A percentile compares a stretch with the other conserved stretches of the same genome.
Conservation (phyloP, 1,284 basidiomycete species). For the Grifola frondosa region DNA sequence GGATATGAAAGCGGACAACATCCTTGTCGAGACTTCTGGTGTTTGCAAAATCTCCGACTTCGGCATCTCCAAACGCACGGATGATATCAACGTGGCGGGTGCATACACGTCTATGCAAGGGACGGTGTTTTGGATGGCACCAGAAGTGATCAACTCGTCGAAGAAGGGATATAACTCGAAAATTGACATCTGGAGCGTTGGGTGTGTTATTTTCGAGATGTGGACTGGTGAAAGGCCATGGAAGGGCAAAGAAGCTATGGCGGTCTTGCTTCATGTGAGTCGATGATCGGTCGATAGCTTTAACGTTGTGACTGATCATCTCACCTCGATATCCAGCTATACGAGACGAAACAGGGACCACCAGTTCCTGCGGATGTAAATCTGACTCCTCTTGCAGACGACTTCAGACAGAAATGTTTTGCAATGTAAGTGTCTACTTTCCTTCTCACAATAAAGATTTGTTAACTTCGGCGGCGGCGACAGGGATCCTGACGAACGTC, state of each 20-base stretch:
- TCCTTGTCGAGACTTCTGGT: slow-evolving; percentile 91
- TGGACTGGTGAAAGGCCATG: slow-evolving; percentile 94
- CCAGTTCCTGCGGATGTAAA: slow-evolving; percentile 85
- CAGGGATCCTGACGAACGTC: slow-evolving; percentile 85
- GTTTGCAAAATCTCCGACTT: slow-evolving; percentile 99
- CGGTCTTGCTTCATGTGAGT: slow-evolving; percentile 90
- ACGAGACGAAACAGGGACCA: slow-evolving; percentile 80
- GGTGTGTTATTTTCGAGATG: slow-evolving; percentile 98
- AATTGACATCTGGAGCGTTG: slow-evolving; percentile 98
- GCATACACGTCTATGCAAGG: slow-evolving; percentile 92
- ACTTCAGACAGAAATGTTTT: slow-evolving; percentile 90
- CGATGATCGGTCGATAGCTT: not conserved
- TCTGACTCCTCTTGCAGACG: slow-evolving; percentile 74
- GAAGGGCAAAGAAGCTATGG: slow-evolving; percentile 85
- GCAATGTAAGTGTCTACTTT: slow-evolving; percentile 62
- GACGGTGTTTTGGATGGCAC: slow-evolving; percentile 99
- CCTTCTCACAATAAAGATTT: not conserved
- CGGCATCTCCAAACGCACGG: slow-evolving; percentile 90
- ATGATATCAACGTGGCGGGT: slow-evolving; percentile 83
- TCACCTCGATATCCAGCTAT: slow-evolving; percentile 51
- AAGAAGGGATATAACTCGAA: slow-evolving; percentile 92
- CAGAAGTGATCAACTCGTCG: slow-evolving; percentile 88
- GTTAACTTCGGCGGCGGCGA: slow-evolving; percentile 9
- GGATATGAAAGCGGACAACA: slow-evolving; percentile 99
- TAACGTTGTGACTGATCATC: not conserved